Conservation (phyloP, 345 rosid species). For the Brassica rapa region DNA sequence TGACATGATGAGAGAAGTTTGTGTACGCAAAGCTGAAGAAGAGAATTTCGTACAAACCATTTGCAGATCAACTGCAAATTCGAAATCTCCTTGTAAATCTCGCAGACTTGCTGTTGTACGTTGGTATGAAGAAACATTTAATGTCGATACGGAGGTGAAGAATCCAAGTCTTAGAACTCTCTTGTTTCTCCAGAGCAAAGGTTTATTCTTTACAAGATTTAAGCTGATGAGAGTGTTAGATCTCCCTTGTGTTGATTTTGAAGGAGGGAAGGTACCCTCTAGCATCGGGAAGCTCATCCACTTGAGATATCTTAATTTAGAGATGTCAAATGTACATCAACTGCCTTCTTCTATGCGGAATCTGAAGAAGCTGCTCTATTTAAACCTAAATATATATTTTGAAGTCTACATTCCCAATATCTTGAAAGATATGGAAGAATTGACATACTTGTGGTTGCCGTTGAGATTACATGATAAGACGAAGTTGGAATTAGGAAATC, state of each 20-base stretch:
- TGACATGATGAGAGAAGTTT: neutral
- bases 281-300: too few relatives aligned
- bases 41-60: constrained; percentile 7
- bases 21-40: constrained; percentile 26
- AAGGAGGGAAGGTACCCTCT: too few relatives aligned
- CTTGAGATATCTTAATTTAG: neutral
- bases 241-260: too few relatives aligned
- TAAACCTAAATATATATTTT: neutral
- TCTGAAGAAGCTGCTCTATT: neutral
- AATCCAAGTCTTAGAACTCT: too few relatives aligned
- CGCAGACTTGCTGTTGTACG: neutral
- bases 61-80: neutral
- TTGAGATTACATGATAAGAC: neutral
- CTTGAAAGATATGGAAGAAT: neutral
- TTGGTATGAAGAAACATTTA: neutral
- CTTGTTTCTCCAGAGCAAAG: too few relatives aligned
- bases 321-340: neutral
- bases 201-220: too few relatives aligned
- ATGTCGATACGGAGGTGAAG: neutral
- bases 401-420: neutral
- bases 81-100: neutral
- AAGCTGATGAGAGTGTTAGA: too few relatives aligned
- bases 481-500: neutral
- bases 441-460: neutral
- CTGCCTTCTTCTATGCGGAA: constrained; percentile 20